phyloP scores from a whole-genome alignment of 2,329 filamentous ascomycete species.

The Alternaria hordeiaustralica region DNA sequence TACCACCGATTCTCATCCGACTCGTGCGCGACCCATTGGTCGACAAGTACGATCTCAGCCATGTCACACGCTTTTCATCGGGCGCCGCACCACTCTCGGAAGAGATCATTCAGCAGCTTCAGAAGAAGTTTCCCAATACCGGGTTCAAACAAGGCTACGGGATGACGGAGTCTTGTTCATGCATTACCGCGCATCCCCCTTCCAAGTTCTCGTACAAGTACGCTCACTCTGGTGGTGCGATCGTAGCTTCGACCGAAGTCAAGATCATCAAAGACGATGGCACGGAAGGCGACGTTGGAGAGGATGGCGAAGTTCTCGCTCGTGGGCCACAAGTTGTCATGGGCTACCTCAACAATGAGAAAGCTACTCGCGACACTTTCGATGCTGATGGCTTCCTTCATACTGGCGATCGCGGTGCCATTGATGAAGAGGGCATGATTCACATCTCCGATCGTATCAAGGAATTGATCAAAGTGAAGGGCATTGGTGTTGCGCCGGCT shows the following conservation, averaged over 20 bases:
- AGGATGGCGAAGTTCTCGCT: constrained; percentile 60
- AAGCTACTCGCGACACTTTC: constrained; percentile 54
- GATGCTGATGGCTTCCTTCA: constrained; percentile 60
- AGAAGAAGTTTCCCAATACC: constrained; percentile 63
- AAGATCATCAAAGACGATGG: constrained; percentile 66
- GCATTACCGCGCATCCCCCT: constrained; percentile 67
- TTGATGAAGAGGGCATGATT: constrained; percentile 63
- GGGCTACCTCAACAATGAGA: constrained; percentile 57
- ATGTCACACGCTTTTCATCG: constrained; percentile 63
- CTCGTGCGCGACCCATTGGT: constrained; percentile 64
- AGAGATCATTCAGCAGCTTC: constrained; percentile 63
- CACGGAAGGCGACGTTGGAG: constrained; percentile 58
- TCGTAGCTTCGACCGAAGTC: constrained; percentile 65
- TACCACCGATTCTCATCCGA: constrained; percentile 67
- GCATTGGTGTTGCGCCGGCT: constrained; percentile 66
- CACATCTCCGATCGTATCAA: constrained; percentile 69
- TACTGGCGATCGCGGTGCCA: constrained; percentile 64
- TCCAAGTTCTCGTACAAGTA: constrained; percentile 64
- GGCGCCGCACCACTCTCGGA: constrained; percentile 66
- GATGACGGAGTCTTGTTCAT: constrained; percentile 71
- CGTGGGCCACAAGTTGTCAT: constrained; percentile 58
- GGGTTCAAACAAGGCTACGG: constrained; percentile 72
- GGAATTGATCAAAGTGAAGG: constrained; percentile 73
- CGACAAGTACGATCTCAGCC: constrained; percentile 62
- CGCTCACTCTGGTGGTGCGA: constrained; percentile 61